Base-by-base conservation (phyloP, 768 basidiomycete genomes). In the Rubroboletus satanas region DNA sequence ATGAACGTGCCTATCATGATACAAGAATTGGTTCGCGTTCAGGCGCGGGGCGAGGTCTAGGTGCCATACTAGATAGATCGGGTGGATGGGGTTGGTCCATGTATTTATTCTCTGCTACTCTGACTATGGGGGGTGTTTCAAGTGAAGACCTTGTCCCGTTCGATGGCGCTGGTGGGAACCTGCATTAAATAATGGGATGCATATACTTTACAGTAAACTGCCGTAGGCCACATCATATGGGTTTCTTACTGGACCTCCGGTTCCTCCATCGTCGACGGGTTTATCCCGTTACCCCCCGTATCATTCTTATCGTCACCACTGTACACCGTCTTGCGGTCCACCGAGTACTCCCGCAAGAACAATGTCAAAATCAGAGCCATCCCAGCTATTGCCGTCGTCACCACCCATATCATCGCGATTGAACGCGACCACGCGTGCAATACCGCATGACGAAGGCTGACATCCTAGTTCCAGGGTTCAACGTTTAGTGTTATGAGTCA, bases 361-460 rank as follows among this genome's bases (percentile, higher is more conserved):
- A 87, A 59, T 17, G 79, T 65, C 57, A 75, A 55, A 33, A 87
- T 56, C 56, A 87, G 78, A 35, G 78, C 75, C 36, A 75, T 74
- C 14, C 80, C 83, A 7, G 80, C 48, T 29, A 88, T 71, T 0
- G 83, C 84, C 12, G 83, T 84, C 66, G 76, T 76, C 17, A 84
- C 82, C 17, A 87, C 56, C 86, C 88, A 89, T 23, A 90, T 82
- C 44, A 56, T 71, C 59, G 77, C 77, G 41, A 89, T 83, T 2
- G 86, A 82, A 29, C 75, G 73, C n/a, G 85, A 76, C 69, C 82
- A 88, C 0, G 85, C 85, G 54, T 87, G 75, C 33, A 84, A 76
- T 8, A 87, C 72, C 39, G 73, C 73, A 23, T 72, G 62, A 9
- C 83, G 82, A 32, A 75, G 67, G 9, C 61, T 65, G 10, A 78